A percentile compares a stretch with the other conserved stretches of the same genome.
Evolutionary conservation across 768 basidiomycete species (phyloP).

Genomic region (Leucocoprinus birnbaumii): DNA sequence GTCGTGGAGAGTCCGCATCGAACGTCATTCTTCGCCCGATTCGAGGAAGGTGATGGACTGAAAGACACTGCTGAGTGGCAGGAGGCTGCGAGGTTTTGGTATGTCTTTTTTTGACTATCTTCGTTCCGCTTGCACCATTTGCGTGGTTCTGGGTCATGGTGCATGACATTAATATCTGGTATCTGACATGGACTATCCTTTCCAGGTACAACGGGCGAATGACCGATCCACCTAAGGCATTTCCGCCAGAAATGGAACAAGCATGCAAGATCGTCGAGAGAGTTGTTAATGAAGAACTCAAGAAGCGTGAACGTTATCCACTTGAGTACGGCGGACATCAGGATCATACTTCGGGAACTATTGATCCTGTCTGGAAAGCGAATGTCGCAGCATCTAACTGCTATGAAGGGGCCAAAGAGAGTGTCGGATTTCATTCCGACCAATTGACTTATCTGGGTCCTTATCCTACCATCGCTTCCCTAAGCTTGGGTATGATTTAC

Average conservation of each 20-base stretch:
- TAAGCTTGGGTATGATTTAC: slow-evolving; percentile 62
- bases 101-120: slow-evolving; percentile 9
- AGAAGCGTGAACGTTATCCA: slow-evolving; percentile 53
- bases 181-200: slow-evolving; percentile 3
- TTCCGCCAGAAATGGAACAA: slow-evolving; percentile 73
- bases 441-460: slow-evolving; percentile 80
- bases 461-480: slow-evolving; percentile 81
- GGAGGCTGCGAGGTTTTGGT: slow-evolving; percentile 78
- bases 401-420: slow-evolving; percentile 78
- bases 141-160: not conserved
- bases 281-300: slow-evolving; percentile 70
- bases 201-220: slow-evolving; percentile 77
- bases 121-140: not conserved
- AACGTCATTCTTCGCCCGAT: slow-evolving; percentile 72
- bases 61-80: slow-evolving; percentile 39
- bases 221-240: slow-evolving; percentile 52
- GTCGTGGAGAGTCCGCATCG: slow-evolving; percentile 82
- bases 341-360: slow-evolving; percentile 8
- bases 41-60: slow-evolving; percentile 36
- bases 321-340: slow-evolving; percentile 58
- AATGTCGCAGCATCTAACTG: slow-evolving; percentile 87
- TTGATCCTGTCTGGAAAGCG: slow-evolving; percentile 55
- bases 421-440: slow-evolving; percentile 82
- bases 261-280: slow-evolving; percentile 70
- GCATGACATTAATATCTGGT: not conserved